Base-by-base conservation (phyloP, 2,329 filamentous ascomycete genomes). In the Claviceps pazoutovae region DNA sequence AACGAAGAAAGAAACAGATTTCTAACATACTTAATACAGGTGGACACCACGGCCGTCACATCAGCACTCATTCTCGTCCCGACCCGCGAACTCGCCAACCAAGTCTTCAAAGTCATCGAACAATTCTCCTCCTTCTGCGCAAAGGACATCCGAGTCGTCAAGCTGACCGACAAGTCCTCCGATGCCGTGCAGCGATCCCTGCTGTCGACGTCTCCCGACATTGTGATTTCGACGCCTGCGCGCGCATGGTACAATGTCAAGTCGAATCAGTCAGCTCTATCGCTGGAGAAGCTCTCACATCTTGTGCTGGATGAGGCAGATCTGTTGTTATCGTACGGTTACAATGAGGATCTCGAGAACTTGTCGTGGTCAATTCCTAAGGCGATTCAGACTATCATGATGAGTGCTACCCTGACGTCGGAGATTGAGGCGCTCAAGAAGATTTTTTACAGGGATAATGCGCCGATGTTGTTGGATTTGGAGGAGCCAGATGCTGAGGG, bases 271-370 rank as follows among this genome's bases (percentile, higher is more conserved):
- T 63, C 63, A 3, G 78, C 83, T 0, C 71, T 97, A 48, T 80
- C 82, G 1, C 71, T 95, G 36, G 78, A 83, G 16, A 76, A 79
- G 47, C 74, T 98, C 21, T 78, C 80, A 36, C 82, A 89, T 57
- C 71, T 97, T 16, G 86, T 97, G 0, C 82, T 98, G 50, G 93
- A 98, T 65, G 93, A 98, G 70, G 90, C 91, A 2, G 93, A 98
- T 63, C 69, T 98, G 56, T 85, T 98, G 6, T 73, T 97, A 52
- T 94, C 88, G 4, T 98, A 97, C 63, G 93, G 90, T 48, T 95
- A 96, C 64, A 84, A 91, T 53, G 86, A 95, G 54, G 93, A 97
- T 60, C 76, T 98, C 55, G 80, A 89, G 61, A 84, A 80, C 58
- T 75, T 98, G 37, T 77, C 89, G 0, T 81, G 84, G 58, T 78